Evolutionary conservation across 257 asterid species (phyloP).

Genomic region (Lithospermum erythrorhizon): DNA sequence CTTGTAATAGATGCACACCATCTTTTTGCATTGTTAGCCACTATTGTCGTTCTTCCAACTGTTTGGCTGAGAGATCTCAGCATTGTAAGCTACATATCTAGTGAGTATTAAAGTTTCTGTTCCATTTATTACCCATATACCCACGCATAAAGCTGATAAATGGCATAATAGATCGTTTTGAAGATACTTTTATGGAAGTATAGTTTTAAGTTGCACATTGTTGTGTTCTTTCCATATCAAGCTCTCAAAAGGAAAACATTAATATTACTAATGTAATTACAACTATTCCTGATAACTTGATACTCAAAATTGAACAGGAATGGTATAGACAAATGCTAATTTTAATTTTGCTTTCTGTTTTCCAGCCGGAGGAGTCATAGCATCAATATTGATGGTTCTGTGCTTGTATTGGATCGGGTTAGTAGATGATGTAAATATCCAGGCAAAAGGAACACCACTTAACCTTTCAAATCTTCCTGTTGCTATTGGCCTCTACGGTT

Average conservation of each 20-base stretch:
- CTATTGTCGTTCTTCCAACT: constrained; percentile 81
- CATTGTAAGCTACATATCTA: constrained; percentile 83
- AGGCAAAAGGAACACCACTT: constrained; percentile 35
- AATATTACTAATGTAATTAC: too few relatives aligned
- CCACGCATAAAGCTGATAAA: too few relatives aligned
- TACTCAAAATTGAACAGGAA: too few relatives aligned
- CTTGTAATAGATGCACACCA: constrained; percentile 46
- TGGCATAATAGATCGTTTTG: too few relatives aligned
- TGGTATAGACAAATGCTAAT: too few relatives aligned
- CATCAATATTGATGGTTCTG: constrained; percentile 66
- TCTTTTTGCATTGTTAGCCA: constrained; percentile 60
- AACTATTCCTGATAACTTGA: too few relatives aligned
- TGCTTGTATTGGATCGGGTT: constrained; percentile 84
- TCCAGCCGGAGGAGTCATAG: constrained; percentile 93
- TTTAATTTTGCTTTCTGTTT: background rate
- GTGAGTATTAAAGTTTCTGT: constrained; percentile 15
- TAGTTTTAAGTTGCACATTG: too few relatives aligned
- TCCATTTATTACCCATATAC: too few relatives aligned
- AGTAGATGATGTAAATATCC: constrained; percentile 55
- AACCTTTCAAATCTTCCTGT: constrained; percentile 84
- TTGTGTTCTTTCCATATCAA: too few relatives aligned
- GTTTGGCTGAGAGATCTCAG: constrained; percentile 71
- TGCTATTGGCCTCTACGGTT: constrained; percentile 89
- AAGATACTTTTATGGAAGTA: too few relatives aligned
- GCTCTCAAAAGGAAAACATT: too few relatives aligned